phyloP scores from a whole-genome alignment of 352 stramenopile genomes.

The Phytophthora parvispora region DNA sequence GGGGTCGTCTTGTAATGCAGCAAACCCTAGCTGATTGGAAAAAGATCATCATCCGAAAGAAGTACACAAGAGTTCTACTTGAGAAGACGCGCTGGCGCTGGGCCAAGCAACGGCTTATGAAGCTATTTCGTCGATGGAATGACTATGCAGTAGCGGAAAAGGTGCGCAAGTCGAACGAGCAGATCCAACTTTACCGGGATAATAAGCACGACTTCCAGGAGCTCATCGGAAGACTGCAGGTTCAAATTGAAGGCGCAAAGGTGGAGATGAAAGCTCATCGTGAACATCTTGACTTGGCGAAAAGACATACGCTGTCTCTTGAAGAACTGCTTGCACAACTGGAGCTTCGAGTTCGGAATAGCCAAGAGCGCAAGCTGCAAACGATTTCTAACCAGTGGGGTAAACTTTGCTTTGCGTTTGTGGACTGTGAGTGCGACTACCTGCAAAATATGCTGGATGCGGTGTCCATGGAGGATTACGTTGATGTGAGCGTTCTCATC shows the following conservation, averaged over 20 bases:
- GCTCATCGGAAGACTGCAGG: conserved; percentile 53
- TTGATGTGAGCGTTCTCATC: conserved; percentile 52
- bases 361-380: conserved; percentile 70
- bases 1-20: conserved; percentile 55
- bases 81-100: conserved; percentile 66
- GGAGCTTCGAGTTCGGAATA: conserved; percentile 55
- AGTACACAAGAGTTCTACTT: conserved; percentile 76
- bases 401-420: conserved; percentile 61
- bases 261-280: conserved; percentile 56
- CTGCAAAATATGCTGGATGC: conserved; percentile 74
- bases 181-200: conserved; percentile 62
- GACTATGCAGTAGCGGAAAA: conserved; percentile 50
- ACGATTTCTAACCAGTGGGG: conserved; percentile 77
- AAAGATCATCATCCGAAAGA: conserved; percentile 78
- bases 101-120: conserved; percentile 54
- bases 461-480: conserved; percentile 48
- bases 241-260: conserved; percentile 62
- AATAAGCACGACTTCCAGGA: conserved; percentile 64
- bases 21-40: conserved; percentile 79
- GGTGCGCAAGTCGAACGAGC: conserved; percentile 35
- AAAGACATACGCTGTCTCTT: conserved; percentile 63
- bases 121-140: conserved; percentile 59
- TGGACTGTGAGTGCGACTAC: conserved; percentile 62
- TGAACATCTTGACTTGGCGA: conserved; percentile 71
- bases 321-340: conserved; percentile 66